Evolutionary conservation across 768 basidiomycete genomes (phyloP).

Genomic region (Chlorophyllum brunneum): DNA sequence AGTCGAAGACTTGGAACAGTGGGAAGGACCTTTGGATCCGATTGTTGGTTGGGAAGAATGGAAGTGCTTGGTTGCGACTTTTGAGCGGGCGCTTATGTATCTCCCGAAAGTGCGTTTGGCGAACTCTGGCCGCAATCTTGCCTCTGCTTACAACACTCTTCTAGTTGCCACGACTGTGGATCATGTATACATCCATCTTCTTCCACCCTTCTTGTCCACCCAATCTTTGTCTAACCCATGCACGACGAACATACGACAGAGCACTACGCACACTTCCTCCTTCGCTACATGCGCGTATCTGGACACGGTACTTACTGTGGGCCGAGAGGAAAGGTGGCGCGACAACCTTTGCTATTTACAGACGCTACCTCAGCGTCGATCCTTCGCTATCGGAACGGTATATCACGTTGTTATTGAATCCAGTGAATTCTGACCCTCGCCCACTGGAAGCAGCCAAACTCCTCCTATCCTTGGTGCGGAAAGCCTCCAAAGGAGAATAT

Average conservation of each 20-base stretch:
- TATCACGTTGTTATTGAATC: slow-evolving; percentile 62
- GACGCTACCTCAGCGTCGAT: slow-evolving; percentile 84
- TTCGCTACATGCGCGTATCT: slow-evolving; percentile 86
- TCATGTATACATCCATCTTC: slow-evolving; percentile 89
- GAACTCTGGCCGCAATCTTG: slow-evolving; percentile 2
- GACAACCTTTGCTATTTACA: slow-evolving; percentile 80
- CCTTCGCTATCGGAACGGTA: slow-evolving; percentile 80
- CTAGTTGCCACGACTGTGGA: slow-evolving; percentile 91
- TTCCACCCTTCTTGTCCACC: slow-evolving; percentile 88
- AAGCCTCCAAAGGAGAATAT: slow-evolving; percentile 81
- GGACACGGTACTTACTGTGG: slow-evolving; percentile 92
- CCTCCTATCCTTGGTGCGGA: slow-evolving; percentile 76
- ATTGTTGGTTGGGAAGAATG: slow-evolving; percentile 97
- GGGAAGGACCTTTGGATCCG: slow-evolving; percentile 84
- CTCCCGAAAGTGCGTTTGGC: slow-evolving; percentile 68
- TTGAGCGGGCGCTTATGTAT: slow-evolving; percentile 95
- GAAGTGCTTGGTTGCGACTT: slow-evolving; percentile 81
- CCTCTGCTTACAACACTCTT: slow-evolving; percentile 7
- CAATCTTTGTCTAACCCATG: slow-evolving; percentile 81
- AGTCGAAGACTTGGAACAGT: slow-evolving; percentile 72
- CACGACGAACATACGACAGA: slow-evolving; percentile 90
- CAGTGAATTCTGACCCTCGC: slow-evolving; percentile 52
- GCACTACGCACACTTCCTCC: slow-evolving; percentile 91
- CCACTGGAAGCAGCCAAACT: slow-evolving; percentile 94
- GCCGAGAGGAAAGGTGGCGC: slow-evolving; percentile 77